Base-by-base conservation (phyloP, 129 eudicot genomes). In the Lactuca saligna region DNA sequence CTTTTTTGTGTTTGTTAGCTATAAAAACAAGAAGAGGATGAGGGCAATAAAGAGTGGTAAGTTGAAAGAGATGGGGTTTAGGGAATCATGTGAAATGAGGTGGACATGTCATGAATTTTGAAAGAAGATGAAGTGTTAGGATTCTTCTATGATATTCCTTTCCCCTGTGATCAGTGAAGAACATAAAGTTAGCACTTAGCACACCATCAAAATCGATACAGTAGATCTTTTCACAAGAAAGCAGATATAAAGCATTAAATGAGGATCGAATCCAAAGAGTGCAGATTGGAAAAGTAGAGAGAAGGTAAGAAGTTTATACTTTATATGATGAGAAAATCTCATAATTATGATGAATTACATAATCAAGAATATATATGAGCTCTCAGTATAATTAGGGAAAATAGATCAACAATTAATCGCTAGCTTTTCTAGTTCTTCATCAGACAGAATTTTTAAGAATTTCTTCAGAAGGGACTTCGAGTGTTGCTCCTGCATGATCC, bases 381-480 rank as follows among this genome's bases (percentile, higher is more conserved):
- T 53, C 61, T 25, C 12, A 31, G 11, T 57, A 9, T 70, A 31
- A 70, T 35, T 5, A 25, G 29, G 7, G 32, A 57, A 42, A 41
- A 59, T 6, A 53, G 74, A 50, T 59, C 39, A 48, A 46, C 31
- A 75, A 57, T 71, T 64, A 55, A 20, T 57, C 17, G n/a, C 71
- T 73, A 54, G 71, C 57, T 33, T 56, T 46, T 41, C 54, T 68
- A 34, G 12, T 44, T 41, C 20, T 34, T 75, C 72, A 35, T 84
- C 80, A 84, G 25, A 62, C 63, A 37, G 95, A 70, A 71, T 83
- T 77, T 61, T 83, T 87, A 20, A 93, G 82, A 64, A 86, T 69
- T 77, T 82, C 96, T 75, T 93, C 98, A 32, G 96, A 80, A 48
- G 95, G 96, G 74, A 89, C 57, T 79, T 93, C 98, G 13, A 93